Conservation (phyloP, 1,284 basidiomycete genomes). For the Ustilago crameri region DNA sequence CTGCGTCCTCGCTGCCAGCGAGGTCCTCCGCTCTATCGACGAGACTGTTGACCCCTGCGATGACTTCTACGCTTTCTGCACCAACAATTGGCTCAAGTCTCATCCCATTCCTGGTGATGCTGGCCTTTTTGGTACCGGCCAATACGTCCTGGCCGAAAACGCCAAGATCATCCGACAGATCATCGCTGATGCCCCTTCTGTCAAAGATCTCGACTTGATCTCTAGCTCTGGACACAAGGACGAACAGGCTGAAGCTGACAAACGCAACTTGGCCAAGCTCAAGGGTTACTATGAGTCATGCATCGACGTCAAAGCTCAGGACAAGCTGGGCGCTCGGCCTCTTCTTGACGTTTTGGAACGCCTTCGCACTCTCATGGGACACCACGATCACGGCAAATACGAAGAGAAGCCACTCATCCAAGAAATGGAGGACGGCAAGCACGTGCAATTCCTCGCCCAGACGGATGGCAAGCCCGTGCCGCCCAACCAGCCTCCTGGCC, state of each 20-base stretch:
- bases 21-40: constrained; percentile 84
- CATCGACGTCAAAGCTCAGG: constrained; percentile 75
- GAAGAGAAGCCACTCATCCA: constrained; percentile 70
- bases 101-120: constrained; percentile 70
- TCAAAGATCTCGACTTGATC: constrained; percentile 54
- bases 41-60: constrained; percentile 89
- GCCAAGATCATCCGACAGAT: constrained; percentile 69
- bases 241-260: constrained; percentile 71
- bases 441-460: constrained; percentile 72
- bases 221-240: constrained; percentile 10
- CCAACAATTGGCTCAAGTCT: constrained; percentile 60
- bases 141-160: constrained; percentile 48
- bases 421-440: constrained; percentile 71
- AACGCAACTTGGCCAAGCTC: constrained; percentile 80
- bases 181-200: constrained; percentile 58
- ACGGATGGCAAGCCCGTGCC: constrained; percentile 68
- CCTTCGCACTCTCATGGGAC: constrained; percentile 62
- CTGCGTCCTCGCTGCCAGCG: constrained; percentile 85
- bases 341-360: constrained; percentile 70
- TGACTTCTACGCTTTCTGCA: constrained; percentile 89
- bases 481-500: constrained; percentile 52
- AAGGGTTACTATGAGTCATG: constrained; percentile 84
- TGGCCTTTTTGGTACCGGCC: constrained; percentile 69
- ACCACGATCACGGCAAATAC: constrained; percentile 69
- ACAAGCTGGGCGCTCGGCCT: constrained; percentile 70